phyloP scores from a whole-genome alignment of 345 rosid genomes.

The Rhodamnia argentea region DNA sequence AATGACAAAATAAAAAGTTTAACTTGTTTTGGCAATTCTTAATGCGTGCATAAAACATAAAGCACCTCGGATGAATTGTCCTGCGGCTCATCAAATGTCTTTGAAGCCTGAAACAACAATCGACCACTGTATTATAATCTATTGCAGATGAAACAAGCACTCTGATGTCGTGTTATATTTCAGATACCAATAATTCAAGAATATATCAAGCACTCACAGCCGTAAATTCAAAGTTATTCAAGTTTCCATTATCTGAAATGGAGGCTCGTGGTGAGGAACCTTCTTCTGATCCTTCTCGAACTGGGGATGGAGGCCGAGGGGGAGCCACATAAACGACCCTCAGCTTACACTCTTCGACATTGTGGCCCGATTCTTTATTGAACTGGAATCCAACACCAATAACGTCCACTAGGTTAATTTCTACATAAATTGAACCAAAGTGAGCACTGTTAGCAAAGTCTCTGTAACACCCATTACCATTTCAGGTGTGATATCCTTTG shows the following conservation, averaged over 20 bases:
- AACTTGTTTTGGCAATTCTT: background rate
- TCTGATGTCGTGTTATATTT: background rate
- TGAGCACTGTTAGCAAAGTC: background rate
- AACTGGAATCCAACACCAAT: constrained; percentile 28
- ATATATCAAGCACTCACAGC: constrained; percentile 11
- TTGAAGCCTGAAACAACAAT: constrained; percentile 35
- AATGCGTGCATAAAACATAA: background rate
- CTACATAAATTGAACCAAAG: background rate
- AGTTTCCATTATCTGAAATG: constrained; percentile 55
- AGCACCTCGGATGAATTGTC: constrained; percentile 57
- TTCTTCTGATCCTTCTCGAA: constrained; percentile 80
- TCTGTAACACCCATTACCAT: constrained; percentile 32
- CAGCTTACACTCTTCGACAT: constrained; percentile 74
- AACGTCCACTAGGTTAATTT: background rate
- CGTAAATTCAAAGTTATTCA: constrained; percentile 35
- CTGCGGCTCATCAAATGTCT: constrained; percentile 27
- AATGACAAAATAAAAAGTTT: background rate
- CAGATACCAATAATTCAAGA: background rate
- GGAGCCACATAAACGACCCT: constrained; percentile 81
- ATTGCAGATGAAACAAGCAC: background rate
- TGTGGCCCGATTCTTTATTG: constrained; percentile 58
- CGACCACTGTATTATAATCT: constrained; percentile 1
- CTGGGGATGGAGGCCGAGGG: constrained; percentile 72
- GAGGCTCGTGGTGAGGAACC: constrained; percentile 76
- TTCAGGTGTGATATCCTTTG: constrained; percentile 62